Conservation (phyloP, 306 rosid species). For the Oxytropis ochrocephala region DNA sequence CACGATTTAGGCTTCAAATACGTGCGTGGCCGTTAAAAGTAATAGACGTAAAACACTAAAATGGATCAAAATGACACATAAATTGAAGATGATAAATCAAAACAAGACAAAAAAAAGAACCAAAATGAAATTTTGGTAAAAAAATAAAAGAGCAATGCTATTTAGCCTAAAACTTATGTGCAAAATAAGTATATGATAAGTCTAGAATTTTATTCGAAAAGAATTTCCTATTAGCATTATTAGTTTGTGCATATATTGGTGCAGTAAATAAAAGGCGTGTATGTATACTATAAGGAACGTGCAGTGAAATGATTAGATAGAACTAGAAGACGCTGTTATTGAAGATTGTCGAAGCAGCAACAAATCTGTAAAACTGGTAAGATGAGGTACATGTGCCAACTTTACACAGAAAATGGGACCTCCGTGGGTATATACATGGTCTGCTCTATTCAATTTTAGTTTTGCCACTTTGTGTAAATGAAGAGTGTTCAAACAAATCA, state of each 20-base stretch:
- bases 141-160: too few species aligned
- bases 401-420: conserved; percentile 36
- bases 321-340: not conserved
- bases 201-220: too few species aligned
- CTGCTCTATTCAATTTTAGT: conserved; percentile 22
- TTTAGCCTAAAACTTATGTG: too few species aligned
- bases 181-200: too few species aligned
- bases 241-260: not conserved
- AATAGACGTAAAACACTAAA: too few species aligned
- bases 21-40: too few species aligned
- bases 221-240: too few species aligned
- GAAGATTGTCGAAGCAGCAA: conserved; percentile 2
- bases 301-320: conserved; percentile 11
- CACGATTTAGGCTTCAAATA: too few species aligned
- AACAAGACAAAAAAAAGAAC: too few species aligned
- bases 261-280: not conserved
- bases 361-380: not conserved
- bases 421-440: conserved; percentile 3
- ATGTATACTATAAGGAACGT: not conserved
- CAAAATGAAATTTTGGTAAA: too few species aligned
- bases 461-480: conserved; percentile 35
- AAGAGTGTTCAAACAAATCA: conserved; percentile 25
- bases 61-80: too few species aligned
- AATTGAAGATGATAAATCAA: too few species aligned
- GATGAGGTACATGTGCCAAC: conserved; percentile 16